Evolutionary conservation across 331 rosid genomes (phyloP).

Genomic region (Arachis monticola): DNA sequence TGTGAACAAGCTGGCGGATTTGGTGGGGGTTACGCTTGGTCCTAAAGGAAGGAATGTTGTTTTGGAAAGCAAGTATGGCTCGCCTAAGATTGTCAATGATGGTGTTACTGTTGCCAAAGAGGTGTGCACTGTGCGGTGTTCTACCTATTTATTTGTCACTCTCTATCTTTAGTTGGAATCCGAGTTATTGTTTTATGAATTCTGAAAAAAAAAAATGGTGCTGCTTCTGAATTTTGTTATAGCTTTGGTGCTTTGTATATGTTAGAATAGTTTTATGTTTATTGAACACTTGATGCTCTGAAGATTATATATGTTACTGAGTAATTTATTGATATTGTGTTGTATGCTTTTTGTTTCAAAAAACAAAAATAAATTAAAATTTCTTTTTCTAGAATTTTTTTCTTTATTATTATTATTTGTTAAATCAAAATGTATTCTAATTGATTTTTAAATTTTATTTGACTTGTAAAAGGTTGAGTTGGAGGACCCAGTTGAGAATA

Average conservation of each 20-base stretch:
- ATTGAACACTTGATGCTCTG: not conserved
- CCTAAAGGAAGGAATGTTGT: conserved; percentile 99
- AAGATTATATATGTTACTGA: not conserved
- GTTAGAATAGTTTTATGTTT: not conserved
- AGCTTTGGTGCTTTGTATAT: not conserved
- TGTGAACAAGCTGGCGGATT: conserved; percentile 97
- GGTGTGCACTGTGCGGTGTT: conserved; percentile 46
- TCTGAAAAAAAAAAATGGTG: no score
- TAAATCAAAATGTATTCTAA: no score
- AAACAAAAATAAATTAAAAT: no score
- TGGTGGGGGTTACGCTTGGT: conserved; percentile 98
- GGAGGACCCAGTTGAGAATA: conserved; percentile 99
- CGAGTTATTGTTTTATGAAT: no score
- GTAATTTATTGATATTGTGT: not conserved
- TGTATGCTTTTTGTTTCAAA: not conserved
- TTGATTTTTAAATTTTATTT: not conserved
- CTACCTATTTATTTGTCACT: not conserved
- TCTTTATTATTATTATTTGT: no score
- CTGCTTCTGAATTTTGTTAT: not conserved
- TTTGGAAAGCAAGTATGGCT: conserved; percentile 96
- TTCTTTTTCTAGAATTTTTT: no score
- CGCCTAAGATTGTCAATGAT: conserved; percentile 95
- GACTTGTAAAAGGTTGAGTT: conserved; percentile 72
- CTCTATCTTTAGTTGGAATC: not conserved
- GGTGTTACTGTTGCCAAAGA: conserved; percentile 98